Conservation (phyloP, 768 basidiomycete genomes). For the Lepiota brunneoincarnata region DNA sequence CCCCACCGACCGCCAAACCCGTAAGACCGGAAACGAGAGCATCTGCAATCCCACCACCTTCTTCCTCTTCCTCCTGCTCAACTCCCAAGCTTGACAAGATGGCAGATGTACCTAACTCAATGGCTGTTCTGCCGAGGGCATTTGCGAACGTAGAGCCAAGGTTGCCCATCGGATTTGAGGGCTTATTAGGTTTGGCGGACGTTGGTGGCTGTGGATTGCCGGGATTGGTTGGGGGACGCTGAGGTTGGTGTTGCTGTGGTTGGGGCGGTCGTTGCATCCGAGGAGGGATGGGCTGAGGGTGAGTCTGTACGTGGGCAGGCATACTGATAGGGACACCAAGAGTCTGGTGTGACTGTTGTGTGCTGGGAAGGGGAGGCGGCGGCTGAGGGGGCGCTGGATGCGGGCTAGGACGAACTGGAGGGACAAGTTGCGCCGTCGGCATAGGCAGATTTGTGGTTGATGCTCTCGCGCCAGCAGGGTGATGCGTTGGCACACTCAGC, state of each 20-base stretch:
- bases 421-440: background rate
- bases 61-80: background rate
- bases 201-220: background rate
- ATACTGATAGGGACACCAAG: background rate
- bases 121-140: conserved; percentile 1
- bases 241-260: background rate
- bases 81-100: conserved; percentile 1
- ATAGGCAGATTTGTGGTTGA: background rate
- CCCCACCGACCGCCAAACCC: background rate
- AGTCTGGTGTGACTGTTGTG: background rate
- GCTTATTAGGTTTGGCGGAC: conserved; percentile 4
- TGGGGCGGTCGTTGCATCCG: background rate
- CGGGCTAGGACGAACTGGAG: background rate
- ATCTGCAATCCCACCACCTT: background rate
- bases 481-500: background rate
- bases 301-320: background rate
- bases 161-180: background rate
- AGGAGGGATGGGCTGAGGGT: background rate
- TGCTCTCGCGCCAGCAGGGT: no score
- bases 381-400: background rate
- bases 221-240: background rate
- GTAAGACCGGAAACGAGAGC: background rate
- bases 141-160: background rate
- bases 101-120: background rate
- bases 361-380: background rate